A percentile compares a stretch with the other conserved stretches of the same genome.
These are phyloP conservation scores for Hymenoscyphus repandus DNA, from an alignment of 2,329 filamentous ascomycete genomes.

Conservation along the genomic window DNA sequence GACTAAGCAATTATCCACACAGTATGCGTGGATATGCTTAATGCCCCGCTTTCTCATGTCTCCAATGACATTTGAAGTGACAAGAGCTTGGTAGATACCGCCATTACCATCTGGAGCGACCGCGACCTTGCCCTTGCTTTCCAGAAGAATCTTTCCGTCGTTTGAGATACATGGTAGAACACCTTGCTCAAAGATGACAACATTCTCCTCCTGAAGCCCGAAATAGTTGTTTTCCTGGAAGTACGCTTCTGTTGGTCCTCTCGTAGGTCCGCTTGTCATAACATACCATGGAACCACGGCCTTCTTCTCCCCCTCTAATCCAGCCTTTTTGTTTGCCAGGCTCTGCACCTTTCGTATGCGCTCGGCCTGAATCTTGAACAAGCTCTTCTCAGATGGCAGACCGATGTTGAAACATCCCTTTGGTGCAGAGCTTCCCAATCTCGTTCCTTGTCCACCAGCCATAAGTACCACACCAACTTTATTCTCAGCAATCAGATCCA, in stretches of 20 bases:
- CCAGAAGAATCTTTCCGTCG: conserved; percentile 93
- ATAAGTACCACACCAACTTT: conserved; percentile 85
- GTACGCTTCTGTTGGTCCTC: conserved; percentile 86
- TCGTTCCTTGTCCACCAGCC: conserved; percentile 94
- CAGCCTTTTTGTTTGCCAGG: conserved; percentile 67
- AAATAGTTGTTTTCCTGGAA: conserved; percentile 90
- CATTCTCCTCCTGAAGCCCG: conserved; percentile 77
- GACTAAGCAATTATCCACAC: conserved; percentile 98
- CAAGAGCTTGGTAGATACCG: conserved; percentile 88
- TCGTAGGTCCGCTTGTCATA: conserved; percentile 96
- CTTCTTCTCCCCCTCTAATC: conserved; percentile 46
- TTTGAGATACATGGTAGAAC: conserved; percentile 96
- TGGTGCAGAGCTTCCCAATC: conserved; percentile 87
- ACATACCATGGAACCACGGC: conserved; percentile 93
- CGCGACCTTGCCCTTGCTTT: conserved; percentile 83
- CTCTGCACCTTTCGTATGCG: conserved; percentile 81
- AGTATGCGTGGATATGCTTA: conserved; percentile 94
- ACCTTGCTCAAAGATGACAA: conserved; percentile 93
- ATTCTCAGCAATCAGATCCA: conserved; percentile 61
- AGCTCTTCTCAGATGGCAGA: conserved; percentile 83
- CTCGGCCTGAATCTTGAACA: conserved; percentile 98
- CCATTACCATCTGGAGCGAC: conserved; percentile 97
- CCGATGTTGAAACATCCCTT: conserved; percentile 98
- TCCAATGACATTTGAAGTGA: conserved; percentile 71
- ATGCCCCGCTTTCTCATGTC: conserved; percentile 89